Evolutionary conservation across 768 basidiomycete genomes (phyloP).

Genomic region (Suillus plorans): DNA sequence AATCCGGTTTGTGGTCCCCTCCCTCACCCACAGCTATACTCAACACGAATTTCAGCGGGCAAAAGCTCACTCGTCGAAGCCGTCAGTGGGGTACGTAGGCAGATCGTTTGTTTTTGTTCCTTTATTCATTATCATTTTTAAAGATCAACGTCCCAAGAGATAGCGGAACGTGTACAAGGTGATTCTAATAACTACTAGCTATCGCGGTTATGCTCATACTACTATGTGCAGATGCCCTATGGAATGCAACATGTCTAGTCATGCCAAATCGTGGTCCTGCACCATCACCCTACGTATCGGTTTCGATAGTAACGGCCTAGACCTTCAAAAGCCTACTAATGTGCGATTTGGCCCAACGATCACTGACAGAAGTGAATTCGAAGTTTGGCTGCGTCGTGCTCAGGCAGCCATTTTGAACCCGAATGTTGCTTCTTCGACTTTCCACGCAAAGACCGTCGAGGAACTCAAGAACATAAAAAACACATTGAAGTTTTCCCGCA

Average conservation of each 20-base stretch:
- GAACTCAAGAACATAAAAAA: constrained; percentile 13
- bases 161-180: constrained; percentile 37
- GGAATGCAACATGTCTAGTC: constrained; percentile 34
- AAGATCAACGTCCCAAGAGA: neutral
- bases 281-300: constrained; percentile 45
- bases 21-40: neutral
- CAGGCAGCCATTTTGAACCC: constrained; percentile 59
- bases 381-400: constrained; percentile 55
- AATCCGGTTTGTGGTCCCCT: constrained; percentile 38
- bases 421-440: constrained; percentile 26
- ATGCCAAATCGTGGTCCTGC: constrained; percentile 32
- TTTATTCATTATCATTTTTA: neutral
- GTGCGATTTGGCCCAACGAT: constrained; percentile 43
- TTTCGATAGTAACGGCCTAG: constrained; percentile 31
- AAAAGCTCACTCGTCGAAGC: constrained; percentile 40
- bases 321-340: constrained; percentile 23
- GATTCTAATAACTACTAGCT: neutral
- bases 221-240: constrained; percentile 30
- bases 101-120: neutral
- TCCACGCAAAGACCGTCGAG: constrained; percentile 13
- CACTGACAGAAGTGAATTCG: constrained; percentile 43
- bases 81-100: neutral
- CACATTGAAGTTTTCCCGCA: constrained; percentile 36
- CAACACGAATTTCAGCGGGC: constrained; percentile 37
- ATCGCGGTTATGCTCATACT: neutral